Evolutionary conservation across 2,329 filamentous ascomycete species (phyloP).

Genomic region (Nigrospora oryzae): DNA sequence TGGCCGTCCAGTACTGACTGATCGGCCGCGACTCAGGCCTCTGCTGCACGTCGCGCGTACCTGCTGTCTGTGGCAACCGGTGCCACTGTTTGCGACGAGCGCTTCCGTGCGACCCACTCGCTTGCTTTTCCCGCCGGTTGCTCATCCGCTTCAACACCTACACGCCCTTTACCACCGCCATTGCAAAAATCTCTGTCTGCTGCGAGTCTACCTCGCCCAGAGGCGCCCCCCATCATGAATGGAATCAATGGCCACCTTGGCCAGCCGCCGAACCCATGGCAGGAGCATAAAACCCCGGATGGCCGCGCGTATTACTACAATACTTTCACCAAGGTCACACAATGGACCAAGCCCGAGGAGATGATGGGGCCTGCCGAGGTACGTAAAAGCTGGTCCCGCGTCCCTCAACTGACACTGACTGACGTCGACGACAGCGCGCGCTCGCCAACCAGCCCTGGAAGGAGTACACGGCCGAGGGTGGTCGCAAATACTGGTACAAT

Average conservation of each 20-base stretch:
- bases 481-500: constrained; percentile 93
- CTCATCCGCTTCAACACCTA: no score
- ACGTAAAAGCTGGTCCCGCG: constrained; percentile 13
- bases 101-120: no score
- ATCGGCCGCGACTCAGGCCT: no score
- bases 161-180: no score
- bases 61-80: no score
- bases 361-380: constrained; percentile 80
- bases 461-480: constrained; percentile 79
- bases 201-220: no score
- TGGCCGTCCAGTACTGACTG: no score
- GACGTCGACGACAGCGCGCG: constrained; percentile 50
- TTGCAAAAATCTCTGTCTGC: neutral
- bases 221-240: constrained; percentile 41
- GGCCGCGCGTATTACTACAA: constrained; percentile 92
- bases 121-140: no score
- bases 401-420: constrained; percentile 10
- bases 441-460: constrained; percentile 83
- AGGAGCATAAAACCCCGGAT: constrained; percentile 72
- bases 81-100: no score
- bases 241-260: constrained; percentile 39
- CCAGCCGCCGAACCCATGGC: constrained; percentile 57
- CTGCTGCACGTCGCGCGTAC: no score
- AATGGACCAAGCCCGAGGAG: constrained; percentile 91
- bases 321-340: constrained; percentile 71